Conservation (phyloP, 1,284 basidiomycete species). For the Boletellus deceptivus region DNA sequence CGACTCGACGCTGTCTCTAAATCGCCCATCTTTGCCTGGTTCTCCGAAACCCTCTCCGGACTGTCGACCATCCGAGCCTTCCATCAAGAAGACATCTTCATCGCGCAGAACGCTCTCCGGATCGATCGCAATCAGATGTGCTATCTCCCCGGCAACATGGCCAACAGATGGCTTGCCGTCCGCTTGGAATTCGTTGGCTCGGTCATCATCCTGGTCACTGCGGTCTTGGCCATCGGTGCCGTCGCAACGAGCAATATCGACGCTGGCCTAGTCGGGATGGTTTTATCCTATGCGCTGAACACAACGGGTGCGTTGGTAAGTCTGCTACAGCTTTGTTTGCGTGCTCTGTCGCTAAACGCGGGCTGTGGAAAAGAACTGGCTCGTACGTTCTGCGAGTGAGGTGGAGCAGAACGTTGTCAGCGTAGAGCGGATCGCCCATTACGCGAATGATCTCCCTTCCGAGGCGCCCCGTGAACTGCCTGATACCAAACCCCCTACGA, state of each 20-base stretch:
- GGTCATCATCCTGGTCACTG: constrained; percentile 76
- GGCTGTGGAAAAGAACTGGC: constrained; percentile 63
- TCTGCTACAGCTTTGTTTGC: background rate
- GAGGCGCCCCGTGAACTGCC: constrained; percentile 79
- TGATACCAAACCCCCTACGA: constrained; percentile 53
- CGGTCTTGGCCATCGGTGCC: constrained; percentile 66
- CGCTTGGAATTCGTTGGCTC: constrained; percentile 84
- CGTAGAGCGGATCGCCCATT: constrained; percentile 73
- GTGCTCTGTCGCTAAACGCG: constrained; percentile 5
- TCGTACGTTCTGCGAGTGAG: constrained; percentile 87
- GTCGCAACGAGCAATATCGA: constrained; percentile 76
- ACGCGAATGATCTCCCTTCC: constrained; percentile 63
- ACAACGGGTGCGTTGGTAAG: constrained; percentile 72
- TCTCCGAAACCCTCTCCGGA: constrained; percentile 83
- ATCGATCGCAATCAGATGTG: constrained; percentile 84
- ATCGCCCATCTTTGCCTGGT: constrained; percentile 90
- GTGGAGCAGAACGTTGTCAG: constrained; percentile 95
- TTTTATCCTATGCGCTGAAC: constrained; percentile 83
- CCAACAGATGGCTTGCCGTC: constrained; percentile 81
- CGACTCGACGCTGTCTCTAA: constrained; percentile 88
- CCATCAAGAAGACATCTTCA: constrained; percentile 71
- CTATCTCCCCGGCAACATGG: constrained; percentile 69
- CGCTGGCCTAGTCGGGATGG: constrained; percentile 88
- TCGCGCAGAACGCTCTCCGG: constrained; percentile 73
- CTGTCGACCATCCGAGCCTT: constrained; percentile 88